Base-by-base conservation (phyloP, 1,284 basidiomycete species). In the Stereum hirsutum region DNA sequence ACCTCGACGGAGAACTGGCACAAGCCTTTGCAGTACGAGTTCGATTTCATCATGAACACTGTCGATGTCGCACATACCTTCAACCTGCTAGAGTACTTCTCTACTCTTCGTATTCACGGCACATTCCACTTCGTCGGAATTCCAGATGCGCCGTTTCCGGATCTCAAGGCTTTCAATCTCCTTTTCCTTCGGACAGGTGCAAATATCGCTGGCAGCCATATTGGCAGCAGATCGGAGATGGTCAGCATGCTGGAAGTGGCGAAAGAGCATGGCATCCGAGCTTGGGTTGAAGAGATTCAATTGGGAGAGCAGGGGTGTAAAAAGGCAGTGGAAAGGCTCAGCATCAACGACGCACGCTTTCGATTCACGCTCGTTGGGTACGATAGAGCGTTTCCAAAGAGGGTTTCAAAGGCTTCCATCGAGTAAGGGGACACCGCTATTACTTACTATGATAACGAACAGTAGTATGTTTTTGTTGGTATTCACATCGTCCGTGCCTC, bases 201-300 rank as follows among this genome's bases (percentile, higher is more conserved):
- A 53, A 54, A 54, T 40, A 43, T 62, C 36, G 68, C 68, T 23
- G 70, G 66, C 17, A 66, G 61, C 35, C 68, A 75, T 59, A 76
- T 85, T 41, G 81, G 81, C 28, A 76, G 65, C 59, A 81, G 78
- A 64, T 68, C 69, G 48, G 81, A 85, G 54, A 73, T 68, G 15
- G 52, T 74, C 15, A 65, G 68, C 44, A 83, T 82, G 80, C 62
- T 80, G 30, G 54, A 75, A 48, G 63, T 81, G 14, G 77, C 75
- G 5, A 69, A 67, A 4, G 63, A 78, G 51, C 75, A 81, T 58
- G 59, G 62, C 14, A 61, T 77, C 54, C 64, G 68, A 49, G 19
- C 24, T 21, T 41, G 39, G 28, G 21, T 35, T 19, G 33, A 35
- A 17, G 33, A 17, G 33, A n/a, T 35, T n/a, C 33, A n/a, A 20